Conservation (phyloP, 106 monocot species). For the Dactylorhiza incarnata region DNA sequence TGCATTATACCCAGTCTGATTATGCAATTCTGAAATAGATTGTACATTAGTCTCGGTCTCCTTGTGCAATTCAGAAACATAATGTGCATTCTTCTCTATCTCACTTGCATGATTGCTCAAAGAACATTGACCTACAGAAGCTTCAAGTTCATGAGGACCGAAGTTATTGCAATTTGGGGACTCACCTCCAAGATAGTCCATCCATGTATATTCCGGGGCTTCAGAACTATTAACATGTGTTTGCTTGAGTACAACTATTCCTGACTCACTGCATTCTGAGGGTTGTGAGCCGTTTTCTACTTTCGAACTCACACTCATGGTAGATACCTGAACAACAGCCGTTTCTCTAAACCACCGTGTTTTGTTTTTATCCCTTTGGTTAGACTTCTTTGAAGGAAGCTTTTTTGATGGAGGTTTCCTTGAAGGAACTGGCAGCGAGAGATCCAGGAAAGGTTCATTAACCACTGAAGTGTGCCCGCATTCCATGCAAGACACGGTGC, state of each 20-base stretch:
- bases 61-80: background rate
- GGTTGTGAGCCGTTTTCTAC: constrained; percentile 5
- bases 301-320: background rate
- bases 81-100: constrained; percentile 9
- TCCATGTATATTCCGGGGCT: constrained; percentile 23
- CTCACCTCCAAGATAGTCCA: constrained; percentile 43
- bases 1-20: background rate
- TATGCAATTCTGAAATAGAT: background rate
- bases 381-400: constrained; percentile 23
- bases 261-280: constrained; percentile 19
- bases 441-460: constrained; percentile 69
- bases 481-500: constrained; percentile 48
- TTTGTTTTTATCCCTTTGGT: constrained; percentile 22
- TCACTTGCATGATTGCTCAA: constrained; percentile 16
- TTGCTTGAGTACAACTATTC: background rate
- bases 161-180: constrained; percentile 7
- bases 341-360: background rate
- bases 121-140: constrained; percentile 15
- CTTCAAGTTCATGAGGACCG: constrained; percentile 12
- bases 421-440: constrained; percentile 77
- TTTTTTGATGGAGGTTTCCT: constrained; percentile 16
- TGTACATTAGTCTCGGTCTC: constrained; percentile 13
- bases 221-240: constrained; percentile 6
- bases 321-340: background rate
- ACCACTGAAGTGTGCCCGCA: constrained; percentile 67